A percentile compares a stretch with the other conserved stretches of the same genome.
Evolutionary conservation across 495 filamentous ascomycete genomes (phyloP).

Genomic region (Pseudoneurospora amorphoporcata): DNA sequence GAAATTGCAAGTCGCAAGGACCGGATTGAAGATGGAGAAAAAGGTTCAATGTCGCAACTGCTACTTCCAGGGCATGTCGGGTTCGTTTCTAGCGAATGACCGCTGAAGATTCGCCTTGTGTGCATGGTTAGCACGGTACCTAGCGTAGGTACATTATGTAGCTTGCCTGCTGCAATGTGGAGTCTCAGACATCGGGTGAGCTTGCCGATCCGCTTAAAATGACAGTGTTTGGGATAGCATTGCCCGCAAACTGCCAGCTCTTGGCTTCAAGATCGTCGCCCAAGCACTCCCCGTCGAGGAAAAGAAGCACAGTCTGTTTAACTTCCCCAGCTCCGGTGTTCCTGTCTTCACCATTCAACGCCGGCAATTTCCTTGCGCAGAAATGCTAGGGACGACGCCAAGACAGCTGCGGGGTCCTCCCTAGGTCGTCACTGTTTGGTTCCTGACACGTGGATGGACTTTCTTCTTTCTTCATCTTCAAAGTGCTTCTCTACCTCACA

Average conservation of each 20-base stretch:
- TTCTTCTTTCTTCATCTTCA: not conserved
- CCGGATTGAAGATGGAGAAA: not conserved
- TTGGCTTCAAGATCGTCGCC: not conserved
- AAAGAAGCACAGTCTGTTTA: not conserved
- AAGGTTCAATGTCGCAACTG: not conserved
- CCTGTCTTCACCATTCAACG: not conserved
- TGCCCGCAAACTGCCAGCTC: not conserved
- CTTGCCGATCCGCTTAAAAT: not conserved
- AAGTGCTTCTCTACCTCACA: not conserved
- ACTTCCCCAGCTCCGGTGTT: not conserved
- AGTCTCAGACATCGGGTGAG: not conserved
- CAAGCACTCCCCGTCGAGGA: not conserved
- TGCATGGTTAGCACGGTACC: not conserved
- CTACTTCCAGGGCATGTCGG: not conserved
- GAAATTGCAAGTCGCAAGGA: not conserved
- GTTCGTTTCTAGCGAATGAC: not conserved
- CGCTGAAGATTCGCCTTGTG: not conserved
- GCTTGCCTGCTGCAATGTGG: not conserved
- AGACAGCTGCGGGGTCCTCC: not conserved
- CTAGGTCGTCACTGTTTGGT: not conserved
- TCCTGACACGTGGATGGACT: not conserved
- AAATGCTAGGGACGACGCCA: not conserved
- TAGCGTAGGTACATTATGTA: not conserved
- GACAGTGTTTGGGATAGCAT: not conserved
- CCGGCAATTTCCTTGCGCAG: not conserved